Percentiles rank a stretch among this genome's conserved stretches.
These are phyloP conservation scores for Deinandra increscens DNA, from an alignment of 129 eudicot genomes.

Conservation along the genomic window DNA sequence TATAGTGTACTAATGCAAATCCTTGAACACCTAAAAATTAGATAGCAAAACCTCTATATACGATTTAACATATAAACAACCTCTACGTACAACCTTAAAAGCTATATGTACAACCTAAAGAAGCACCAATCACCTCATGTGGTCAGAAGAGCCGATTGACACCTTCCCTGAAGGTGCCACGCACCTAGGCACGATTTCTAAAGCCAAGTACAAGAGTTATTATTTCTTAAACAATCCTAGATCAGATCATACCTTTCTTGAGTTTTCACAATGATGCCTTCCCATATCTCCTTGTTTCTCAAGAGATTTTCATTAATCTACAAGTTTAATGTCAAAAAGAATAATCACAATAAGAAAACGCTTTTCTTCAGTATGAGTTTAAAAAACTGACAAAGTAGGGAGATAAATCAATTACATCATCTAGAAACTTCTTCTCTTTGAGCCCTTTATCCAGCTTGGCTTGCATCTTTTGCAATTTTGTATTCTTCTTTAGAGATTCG, in stretches of 20 bases:
- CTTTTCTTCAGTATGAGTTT: background rate
- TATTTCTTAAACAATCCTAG: background rate
- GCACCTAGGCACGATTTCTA: too few species aligned
- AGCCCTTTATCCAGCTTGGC: slow-evolving; percentile 61
- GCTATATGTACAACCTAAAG: too few species aligned
- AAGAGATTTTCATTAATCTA: slow-evolving; percentile 75
- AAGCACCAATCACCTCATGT: too few species aligned
- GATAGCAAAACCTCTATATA: too few species aligned
- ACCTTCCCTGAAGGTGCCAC: too few species aligned
- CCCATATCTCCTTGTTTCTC: slow-evolving; percentile 77
- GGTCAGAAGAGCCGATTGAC: too few species aligned
- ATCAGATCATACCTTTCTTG: slow-evolving; percentile 52
- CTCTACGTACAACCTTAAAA: too few species aligned
- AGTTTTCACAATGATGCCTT: slow-evolving; percentile 53
- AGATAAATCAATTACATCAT: slow-evolving; percentile 42
- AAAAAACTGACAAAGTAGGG: background rate
- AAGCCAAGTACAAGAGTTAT: background rate
- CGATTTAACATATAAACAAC: too few species aligned
- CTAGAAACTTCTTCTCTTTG: slow-evolving; percentile 67
- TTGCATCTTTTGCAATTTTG: slow-evolving; percentile 67
- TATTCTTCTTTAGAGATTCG: slow-evolving; percentile 48
- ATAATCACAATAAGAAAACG: background rate
- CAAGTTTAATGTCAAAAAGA: slow-evolving; percentile 18
- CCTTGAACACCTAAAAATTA: too few species aligned
- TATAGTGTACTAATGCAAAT: too few species aligned